A percentile compares a stretch with the other conserved stretches of the same genome.
These are phyloP conservation scores for Epichloe gansuensis DNA, from an alignment of 2,329 filamentous ascomycete species.

Conservation along the genomic window DNA sequence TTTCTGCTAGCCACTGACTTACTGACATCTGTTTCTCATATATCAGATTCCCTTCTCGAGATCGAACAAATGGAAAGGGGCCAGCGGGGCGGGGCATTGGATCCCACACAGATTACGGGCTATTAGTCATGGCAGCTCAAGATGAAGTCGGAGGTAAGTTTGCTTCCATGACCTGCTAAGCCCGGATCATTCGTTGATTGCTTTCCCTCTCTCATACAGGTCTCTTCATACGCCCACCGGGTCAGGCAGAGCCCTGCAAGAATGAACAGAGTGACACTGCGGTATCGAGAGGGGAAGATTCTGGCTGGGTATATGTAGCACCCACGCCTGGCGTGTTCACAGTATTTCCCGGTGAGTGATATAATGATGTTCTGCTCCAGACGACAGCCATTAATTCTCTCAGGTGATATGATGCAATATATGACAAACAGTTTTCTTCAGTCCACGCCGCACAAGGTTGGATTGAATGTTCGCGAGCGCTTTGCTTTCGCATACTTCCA, in stretches of 20 bases:
- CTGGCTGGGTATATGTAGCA: slow-evolving; percentile 35
- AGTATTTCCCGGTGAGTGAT: slow-evolving; percentile 31
- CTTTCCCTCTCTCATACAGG: slow-evolving; percentile 11
- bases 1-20: neutral
- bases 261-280: slow-evolving; percentile 30
- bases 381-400: neutral
- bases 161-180: neutral
- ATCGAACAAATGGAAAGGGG: slow-evolving; percentile 33
- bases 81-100: slow-evolving; percentile 37
- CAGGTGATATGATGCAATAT: slow-evolving; percentile 40
- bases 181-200: neutral
- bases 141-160: slow-evolving; percentile 33
- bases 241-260: slow-evolving; percentile 28
- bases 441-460: slow-evolving; percentile 38
- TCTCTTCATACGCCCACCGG: slow-evolving; percentile 33
- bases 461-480: slow-evolving; percentile 32
- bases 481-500: slow-evolving; percentile 39
- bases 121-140: slow-evolving; percentile 37
- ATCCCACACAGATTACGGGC: slow-evolving; percentile 38
- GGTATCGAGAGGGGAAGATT: slow-evolving; percentile 29
- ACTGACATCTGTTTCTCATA: neutral
- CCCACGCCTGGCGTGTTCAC: slow-evolving; percentile 31
- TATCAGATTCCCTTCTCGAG: slow-evolving; percentile 18
- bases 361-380: neutral
- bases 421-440: slow-evolving; percentile 31